Conservation (phyloP, 148 eudicot species). For the Pouteria glomerata region DNA sequence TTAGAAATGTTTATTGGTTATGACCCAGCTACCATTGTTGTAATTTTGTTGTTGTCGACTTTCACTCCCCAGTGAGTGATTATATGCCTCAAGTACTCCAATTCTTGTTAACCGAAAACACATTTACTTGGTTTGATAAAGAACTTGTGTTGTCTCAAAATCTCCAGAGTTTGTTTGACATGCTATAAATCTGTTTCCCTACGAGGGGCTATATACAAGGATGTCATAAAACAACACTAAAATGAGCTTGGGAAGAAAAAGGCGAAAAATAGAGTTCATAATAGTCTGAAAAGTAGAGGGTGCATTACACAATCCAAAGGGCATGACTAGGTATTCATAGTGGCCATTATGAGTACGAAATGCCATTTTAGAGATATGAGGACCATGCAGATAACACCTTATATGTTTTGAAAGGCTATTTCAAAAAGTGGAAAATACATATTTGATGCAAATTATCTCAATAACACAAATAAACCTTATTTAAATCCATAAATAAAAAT, state of each 20-base stretch:
- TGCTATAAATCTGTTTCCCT: not conserved
- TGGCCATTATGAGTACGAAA: not conserved
- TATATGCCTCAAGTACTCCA: not conserved
- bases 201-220: not conserved
- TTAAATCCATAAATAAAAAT: too few relatives aligned
- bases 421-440: too few relatives aligned
- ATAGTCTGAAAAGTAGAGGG: not conserved
- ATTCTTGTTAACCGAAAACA: not conserved
- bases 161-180: not conserved
- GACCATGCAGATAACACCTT: too few relatives aligned
- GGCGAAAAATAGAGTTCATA: not conserved
- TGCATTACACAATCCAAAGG: not conserved
- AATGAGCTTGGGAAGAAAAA: not conserved
- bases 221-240: not conserved
- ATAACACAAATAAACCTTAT: too few relatives aligned
- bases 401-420: too few relatives aligned
- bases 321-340: not conserved
- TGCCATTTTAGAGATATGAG: not conserved
- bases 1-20: not conserved
- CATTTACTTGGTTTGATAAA: not conserved
- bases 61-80: not conserved
- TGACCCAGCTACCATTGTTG: not conserved
- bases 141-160: not conserved
- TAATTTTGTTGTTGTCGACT: not conserved
- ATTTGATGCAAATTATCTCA: too few relatives aligned